These are phyloP conservation scores for Lipomyces starkeyi DNA, from an alignment of 805 yeast species.

Conservation along the genomic window DNA sequence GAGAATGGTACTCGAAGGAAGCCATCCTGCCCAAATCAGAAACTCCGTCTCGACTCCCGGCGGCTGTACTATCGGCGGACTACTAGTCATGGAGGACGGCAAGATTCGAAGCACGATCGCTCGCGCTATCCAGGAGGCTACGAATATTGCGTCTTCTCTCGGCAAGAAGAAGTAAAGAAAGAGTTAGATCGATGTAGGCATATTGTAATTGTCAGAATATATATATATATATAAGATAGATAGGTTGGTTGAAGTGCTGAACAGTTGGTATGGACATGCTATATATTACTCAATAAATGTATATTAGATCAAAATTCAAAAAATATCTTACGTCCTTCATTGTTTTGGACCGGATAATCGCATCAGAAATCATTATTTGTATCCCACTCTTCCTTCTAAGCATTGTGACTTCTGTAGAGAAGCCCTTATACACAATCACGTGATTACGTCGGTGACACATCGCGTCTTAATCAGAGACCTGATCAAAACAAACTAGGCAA, in stretches of 20 bases:
- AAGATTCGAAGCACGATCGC: slow-evolving; percentile 88
- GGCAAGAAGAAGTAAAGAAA: slow-evolving; percentile 35
- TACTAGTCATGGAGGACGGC: slow-evolving; percentile 87
- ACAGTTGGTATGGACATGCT: not conserved
- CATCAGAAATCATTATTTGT: too few species aligned
- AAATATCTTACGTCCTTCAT: not conserved
- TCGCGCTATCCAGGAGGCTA: slow-evolving; percentile 88
- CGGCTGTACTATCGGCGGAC: slow-evolving; percentile 96
- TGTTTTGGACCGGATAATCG: not conserved
- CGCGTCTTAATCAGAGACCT: not conserved
- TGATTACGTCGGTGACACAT: not conserved
- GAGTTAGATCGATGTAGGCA: not conserved
- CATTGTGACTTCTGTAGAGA: not conserved
- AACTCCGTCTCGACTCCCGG: slow-evolving; percentile 95
- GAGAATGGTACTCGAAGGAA: slow-evolving; percentile 80
- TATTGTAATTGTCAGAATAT: not conserved
- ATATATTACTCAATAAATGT: not conserved
- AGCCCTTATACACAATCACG: not conserved
- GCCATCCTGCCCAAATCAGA: slow-evolving; percentile 87
- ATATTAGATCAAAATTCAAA: not conserved
- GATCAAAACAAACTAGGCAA: not conserved
- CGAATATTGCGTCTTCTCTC: slow-evolving; percentile 53
- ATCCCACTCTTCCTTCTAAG: too few species aligned
- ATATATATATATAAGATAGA: too few species aligned
- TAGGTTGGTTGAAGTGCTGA: not conserved